Evolutionary conservation across 176 grass and related monocot species (phyloP), one percentile per base, ranked within the genome.

Genomic region (Oryza glaberrima): DNA sequence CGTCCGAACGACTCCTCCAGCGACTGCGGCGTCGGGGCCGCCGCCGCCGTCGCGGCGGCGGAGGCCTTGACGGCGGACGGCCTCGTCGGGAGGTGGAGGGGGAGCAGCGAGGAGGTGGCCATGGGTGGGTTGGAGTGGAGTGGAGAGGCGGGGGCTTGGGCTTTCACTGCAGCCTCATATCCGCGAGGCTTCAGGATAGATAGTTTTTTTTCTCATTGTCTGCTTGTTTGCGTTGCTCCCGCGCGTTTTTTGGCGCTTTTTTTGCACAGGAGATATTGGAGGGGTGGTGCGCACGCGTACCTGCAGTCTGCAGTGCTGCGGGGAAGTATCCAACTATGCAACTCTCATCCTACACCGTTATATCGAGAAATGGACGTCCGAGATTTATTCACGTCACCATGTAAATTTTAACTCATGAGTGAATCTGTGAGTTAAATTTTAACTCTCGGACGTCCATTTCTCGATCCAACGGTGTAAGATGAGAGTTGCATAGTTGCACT

Each of bases 1-100:
- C 96, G 93, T 22, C 96, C 93, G 73, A 98, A 98, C 49, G 86
- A 13, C 54, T 98, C 91, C 84, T 98, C 89, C 78, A 97, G 89
- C 9, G 94, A 79, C 73, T 91, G 81, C 51, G 80, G 11, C 16
- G 90, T 73, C 35, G 81, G 36, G 0, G 69, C 19, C 0, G 30
- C 14, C 26, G 13, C 14, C 34, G n/a, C 6, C 30, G 79, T 3
- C 30, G 77, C 11, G 51, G 91, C 9, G 25, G 81, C 26, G 40
- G 91, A 49, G 17, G 89, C 82, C 64, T 88, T 85, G 35, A 77
- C 11, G 66, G 77, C 10, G 56, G 51, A 4, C 17, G 78, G 84
- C 64, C 87, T 70, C 0, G 88, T 65, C 28, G 93, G 88, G 80
- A 95, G 88, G 70, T 86, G 93, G 77, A 95, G 81, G 9, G 93